Evolutionary conservation across 2,329 filamentous ascomycete genomes (phyloP).

Genomic region (Alternaria solani): DNA sequence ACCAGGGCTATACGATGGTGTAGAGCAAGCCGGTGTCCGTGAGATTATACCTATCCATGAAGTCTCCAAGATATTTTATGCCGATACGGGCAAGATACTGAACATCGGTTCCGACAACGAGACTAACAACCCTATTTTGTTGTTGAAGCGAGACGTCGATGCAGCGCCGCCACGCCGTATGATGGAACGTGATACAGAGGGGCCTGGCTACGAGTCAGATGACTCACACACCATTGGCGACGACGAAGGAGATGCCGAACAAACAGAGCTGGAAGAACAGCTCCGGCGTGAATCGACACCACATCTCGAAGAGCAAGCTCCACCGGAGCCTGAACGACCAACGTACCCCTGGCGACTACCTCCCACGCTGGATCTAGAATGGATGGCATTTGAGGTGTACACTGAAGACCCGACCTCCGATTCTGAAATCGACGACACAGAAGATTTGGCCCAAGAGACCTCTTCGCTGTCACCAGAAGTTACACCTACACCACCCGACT

Average conservation of each 20-base stretch:
- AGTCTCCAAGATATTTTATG: constrained; percentile 91
- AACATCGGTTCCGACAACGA: constrained; percentile 78
- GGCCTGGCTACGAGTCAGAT: constrained; percentile 45
- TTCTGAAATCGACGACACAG: constrained; percentile 57
- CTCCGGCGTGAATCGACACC: constrained; percentile 54
- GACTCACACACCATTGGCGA: constrained; percentile 49
- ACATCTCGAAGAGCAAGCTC: constrained; percentile 14
- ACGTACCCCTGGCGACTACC: constrained; percentile 68
- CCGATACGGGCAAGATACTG: constrained; percentile 86
- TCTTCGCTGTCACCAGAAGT: constrained; percentile 26
- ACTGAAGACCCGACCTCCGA: constrained; percentile 68
- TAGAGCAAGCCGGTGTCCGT: constrained; percentile 69
- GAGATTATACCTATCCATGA: constrained; percentile 75
- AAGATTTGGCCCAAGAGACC: constrained; percentile 25
- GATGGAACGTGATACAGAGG: constrained; percentile 54
- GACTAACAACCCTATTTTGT: constrained; percentile 74
- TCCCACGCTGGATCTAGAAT: constrained; percentile 81
- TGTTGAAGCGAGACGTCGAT: constrained; percentile 75
- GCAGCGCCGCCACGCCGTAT: constrained; percentile 69
- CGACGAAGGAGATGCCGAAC: constrained; percentile 46
- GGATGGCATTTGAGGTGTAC: constrained; percentile 90
- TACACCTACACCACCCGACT: constrained; percentile 48
- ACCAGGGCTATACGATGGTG: constrained; percentile 67
- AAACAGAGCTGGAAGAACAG: constrained; percentile 57
- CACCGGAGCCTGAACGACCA: constrained; percentile 24